Conservation (phyloP, 2,329 filamentous ascomycete genomes). For the Periconia macrospinosa region DNA sequence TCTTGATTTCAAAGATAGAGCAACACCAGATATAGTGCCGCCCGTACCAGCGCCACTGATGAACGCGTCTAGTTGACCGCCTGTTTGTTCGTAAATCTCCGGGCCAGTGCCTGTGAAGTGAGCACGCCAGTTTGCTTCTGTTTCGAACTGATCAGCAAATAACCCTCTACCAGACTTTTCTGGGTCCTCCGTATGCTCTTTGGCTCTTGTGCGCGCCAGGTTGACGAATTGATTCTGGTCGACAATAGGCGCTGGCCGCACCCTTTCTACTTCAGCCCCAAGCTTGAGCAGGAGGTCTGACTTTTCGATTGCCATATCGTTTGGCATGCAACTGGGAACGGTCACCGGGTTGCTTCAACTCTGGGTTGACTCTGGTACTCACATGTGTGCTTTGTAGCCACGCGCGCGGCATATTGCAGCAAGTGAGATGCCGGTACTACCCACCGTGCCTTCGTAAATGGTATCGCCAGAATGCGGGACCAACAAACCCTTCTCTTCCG, state of each 20-base stretch:
- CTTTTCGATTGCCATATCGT: constrained; percentile 88
- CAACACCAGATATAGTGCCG: constrained; percentile 87
- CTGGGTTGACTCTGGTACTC: constrained; percentile 25
- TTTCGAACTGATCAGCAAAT: constrained; percentile 97
- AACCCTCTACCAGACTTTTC: constrained; percentile 73
- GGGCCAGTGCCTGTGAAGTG: constrained; percentile 84
- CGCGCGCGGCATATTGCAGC: constrained; percentile 84
- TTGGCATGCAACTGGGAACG: constrained; percentile 77
- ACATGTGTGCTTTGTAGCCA: constrained; percentile 91
- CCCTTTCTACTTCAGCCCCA: constrained; percentile 88
- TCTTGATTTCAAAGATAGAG: constrained; percentile 76
- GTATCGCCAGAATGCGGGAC: constrained; percentile 83
- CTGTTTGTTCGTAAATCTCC: constrained; percentile 81
- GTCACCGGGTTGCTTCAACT: constrained; percentile 8
- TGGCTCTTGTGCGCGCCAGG: constrained; percentile 75
- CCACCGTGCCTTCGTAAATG: constrained; percentile 96
- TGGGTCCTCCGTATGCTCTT: constrained; percentile 66
- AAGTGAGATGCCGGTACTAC: constrained; percentile 92
- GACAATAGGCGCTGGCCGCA: constrained; percentile 90
- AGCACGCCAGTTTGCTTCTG: constrained; percentile 81
- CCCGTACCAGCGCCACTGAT: constrained; percentile 93
- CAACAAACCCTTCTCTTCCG: constrained; percentile 76
- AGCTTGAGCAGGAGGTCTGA: constrained; percentile 85
- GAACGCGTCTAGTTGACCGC: constrained; percentile 78
- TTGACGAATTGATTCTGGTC: constrained; percentile 94